Base-by-base conservation (phyloP, 2,329 filamentous ascomycete genomes). In the Aspergillus amoenus region DNA sequence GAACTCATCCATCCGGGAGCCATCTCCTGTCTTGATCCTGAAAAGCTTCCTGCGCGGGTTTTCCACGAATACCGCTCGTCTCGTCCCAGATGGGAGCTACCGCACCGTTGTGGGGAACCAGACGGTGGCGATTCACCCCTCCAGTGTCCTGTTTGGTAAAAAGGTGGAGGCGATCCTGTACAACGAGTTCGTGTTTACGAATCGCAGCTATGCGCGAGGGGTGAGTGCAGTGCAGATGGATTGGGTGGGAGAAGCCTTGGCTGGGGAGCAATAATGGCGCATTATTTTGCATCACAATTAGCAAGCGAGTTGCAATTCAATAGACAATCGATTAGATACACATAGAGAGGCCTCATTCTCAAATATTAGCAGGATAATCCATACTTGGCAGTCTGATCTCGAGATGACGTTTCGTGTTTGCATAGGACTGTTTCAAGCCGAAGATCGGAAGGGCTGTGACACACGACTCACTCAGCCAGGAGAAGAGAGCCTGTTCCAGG, bases 171-270 rank as follows among this genome's bases (percentile, higher is more conserved):
- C 82, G 2, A 84, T 88, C 52, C 76, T 88, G 68, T 88, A 86
- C 65, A 85, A 83, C 58, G 85, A 88, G 68, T 87, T 85, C 69
- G 83, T 88, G 3, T 88, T 84, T 66, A 88, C 85, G 18, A 86
- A 81, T 43, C 82, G 82, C 62, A 83, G 82, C 53, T 88, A 86
- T 74, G 85, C 83, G 13, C 76, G 84, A 48, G 81, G 82, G 3
- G 85, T 87, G 7, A 86, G 83, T 70, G 83, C 81, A 1, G 81
- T 88, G 52, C 81, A 86, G 73, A 75, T 86, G 76, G 78, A 82
- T 60, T 88, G 85, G 85, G 76, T 88, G 22, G 81, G 78, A 21
- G 82, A 85, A 57, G 77, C 81, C 24, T 60, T 76, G 57, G 69
- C 68, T 48, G 69, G 68, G 30, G 62, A 63, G 50, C 61, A 55